Evolutionary conservation across 768 basidiomycete genomes (phyloP), one percentile per base, ranked within the genome.

Genomic region (Clitopilus hobsonii): DNA sequence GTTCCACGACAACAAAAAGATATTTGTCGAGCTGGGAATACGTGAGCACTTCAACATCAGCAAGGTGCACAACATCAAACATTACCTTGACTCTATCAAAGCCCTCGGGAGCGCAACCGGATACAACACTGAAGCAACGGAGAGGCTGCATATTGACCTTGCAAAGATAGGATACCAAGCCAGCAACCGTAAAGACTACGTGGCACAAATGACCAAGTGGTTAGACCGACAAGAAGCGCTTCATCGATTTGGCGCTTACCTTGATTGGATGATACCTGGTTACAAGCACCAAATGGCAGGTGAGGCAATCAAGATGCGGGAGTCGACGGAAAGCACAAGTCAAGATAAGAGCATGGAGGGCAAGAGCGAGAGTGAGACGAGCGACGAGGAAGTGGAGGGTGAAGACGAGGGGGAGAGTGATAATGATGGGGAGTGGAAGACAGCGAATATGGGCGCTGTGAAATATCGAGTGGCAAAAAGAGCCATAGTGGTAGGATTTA

Each of bases 131-230:
- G 74, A 78, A 56, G 23, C 41, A 0, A 56, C 69, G 0, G 74
- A 78, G 58, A 63, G 68, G 0, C 65, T 79, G 0, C 79, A 79
- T 52, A 78, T 78, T 48, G 68, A 78, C 59, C 69, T 65, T 47
- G 71, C 74, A 1, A 79, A 80, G 57, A 38, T 59, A 2, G 69
- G 62, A 0, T 72, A 70, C 51, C 41, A 52, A 14, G 68, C 66
- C 0, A 63, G 56, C 16, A 74, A 72, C 52, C 60, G 64, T 24
- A 55, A 64, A 8, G 62, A 70, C 14, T 69, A 67, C 38, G 45
- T 61, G 8, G 32, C 51, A 7, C 76, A 78, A 53, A 80, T 80
- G 78, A 67, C 69, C 0, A 27, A 18, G 0, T 76, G 72, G 71
- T 61, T 80, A 0, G 47, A 54, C 1, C 61, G 69, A 1, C 72